Conservation (phyloP, 2,329 filamentous ascomycete species). For the Fusarium nurragi region DNA sequence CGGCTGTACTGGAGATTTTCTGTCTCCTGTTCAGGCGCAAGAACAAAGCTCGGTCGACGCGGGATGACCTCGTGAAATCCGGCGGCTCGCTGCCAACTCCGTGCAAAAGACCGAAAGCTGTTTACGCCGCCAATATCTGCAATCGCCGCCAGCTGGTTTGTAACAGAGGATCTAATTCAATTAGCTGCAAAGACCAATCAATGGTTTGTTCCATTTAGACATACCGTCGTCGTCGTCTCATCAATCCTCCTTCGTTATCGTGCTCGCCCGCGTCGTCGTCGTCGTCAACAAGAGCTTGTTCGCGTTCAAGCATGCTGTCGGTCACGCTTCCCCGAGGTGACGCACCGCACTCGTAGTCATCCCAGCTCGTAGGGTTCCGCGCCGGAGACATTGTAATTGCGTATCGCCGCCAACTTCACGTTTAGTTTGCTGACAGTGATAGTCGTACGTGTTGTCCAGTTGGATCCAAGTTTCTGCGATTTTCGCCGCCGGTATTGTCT, state of each 20-base stretch:
- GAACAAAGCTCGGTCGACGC: slow-evolving; percentile 77
- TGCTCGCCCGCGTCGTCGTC: slow-evolving; percentile 49
- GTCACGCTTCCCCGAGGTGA: slow-evolving; percentile 56
- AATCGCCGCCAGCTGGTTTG: slow-evolving; percentile 64
- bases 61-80: slow-evolving; percentile 89
- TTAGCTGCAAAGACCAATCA: slow-evolving; percentile 2
- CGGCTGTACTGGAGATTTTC: slow-evolving; percentile 54
- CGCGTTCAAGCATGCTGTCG: slow-evolving; percentile 55
- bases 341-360: slow-evolving; percentile 56
- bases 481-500: slow-evolving; percentile 5
- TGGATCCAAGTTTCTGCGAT: background rate
- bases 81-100: slow-evolving; percentile 91
- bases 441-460: background rate
- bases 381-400: slow-evolving; percentile 43
- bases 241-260: slow-evolving; percentile 37
- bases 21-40: slow-evolving; percentile 60
- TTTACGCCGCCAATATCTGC: slow-evolving; percentile 88
- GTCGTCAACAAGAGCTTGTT: slow-evolving; percentile 57
- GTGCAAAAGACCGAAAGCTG: slow-evolving; percentile 91
- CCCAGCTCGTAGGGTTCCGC: slow-evolving; percentile 57
- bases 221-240: slow-evolving; percentile 48
- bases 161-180: slow-evolving; percentile 64
- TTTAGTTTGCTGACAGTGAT: background rate
- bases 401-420: slow-evolving; percentile 17
- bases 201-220: background rate